These are phyloP conservation scores for Bacidia gigantensis DNA, from an alignment of 495 filamentous ascomycete species.

Conservation along the genomic window DNA sequence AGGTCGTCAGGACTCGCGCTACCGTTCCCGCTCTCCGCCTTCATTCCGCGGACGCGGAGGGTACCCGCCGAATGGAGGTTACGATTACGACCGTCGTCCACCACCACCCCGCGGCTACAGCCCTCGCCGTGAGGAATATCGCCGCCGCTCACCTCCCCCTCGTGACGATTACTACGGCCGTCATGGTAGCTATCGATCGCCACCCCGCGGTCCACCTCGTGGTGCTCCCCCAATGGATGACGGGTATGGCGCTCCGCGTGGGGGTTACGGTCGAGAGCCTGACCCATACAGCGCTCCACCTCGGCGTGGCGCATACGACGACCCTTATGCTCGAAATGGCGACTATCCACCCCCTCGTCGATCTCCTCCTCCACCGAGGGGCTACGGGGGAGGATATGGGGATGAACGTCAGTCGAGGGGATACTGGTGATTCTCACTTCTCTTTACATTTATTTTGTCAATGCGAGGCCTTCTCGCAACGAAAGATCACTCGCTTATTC, in stretches of 20 bases:
- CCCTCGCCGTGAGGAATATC: constrained; percentile 60
- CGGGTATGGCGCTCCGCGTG: constrained; percentile 46
- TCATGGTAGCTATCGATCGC: constrained; percentile 53
- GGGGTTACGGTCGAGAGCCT: constrained; percentile 22
- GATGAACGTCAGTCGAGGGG: constrained; percentile 16
- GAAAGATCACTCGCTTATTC: background rate
- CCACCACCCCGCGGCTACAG: constrained; percentile 62
- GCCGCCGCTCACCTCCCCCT: constrained; percentile 64
- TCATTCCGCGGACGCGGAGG: constrained; percentile 47
- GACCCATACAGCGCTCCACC: constrained; percentile 21
- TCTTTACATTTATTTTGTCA: background rate
- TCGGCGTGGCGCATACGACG: constrained; percentile 36
- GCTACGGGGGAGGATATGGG: constrained; percentile 19
- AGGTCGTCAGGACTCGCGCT: constrained; percentile 35
- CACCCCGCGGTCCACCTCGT: constrained; percentile 41
- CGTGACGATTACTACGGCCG: constrained; percentile 78
- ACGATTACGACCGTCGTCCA: constrained; percentile 63
- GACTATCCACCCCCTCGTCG: constrained; percentile 13
- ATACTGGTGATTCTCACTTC: constrained; percentile 21
- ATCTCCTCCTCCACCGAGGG: constrained; percentile 14
- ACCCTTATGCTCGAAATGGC: constrained; percentile 29
- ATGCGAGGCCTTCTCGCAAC: background rate
- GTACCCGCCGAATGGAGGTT: constrained; percentile 43
- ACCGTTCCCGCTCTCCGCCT: constrained; percentile 64
- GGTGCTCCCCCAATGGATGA: constrained; percentile 58